Percentiles rank a stretch among this genome's conserved stretches.
phyloP scores from a whole-genome alignment of 2,329 filamentous ascomycete species.

The Sporothrix phasma region DNA sequence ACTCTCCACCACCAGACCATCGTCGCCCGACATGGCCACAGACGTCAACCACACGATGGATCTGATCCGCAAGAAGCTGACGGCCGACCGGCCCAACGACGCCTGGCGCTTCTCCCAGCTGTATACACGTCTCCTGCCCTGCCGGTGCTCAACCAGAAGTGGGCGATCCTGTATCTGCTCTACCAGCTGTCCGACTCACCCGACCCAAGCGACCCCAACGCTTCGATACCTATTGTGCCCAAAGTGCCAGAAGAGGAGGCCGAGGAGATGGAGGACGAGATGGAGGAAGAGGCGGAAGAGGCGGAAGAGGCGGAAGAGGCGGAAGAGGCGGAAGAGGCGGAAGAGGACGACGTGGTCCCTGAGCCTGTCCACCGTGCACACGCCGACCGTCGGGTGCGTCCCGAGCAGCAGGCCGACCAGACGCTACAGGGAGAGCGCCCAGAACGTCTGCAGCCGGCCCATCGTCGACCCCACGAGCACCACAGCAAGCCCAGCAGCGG shows the following conservation, averaged over 20 bases:
- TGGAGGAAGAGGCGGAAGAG: slow-evolving; percentile 17
- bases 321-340: slow-evolving; percentile 18
- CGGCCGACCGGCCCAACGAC: slow-evolving; percentile 66
- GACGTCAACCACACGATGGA: slow-evolving; percentile 89
- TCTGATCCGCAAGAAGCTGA: slow-evolving; percentile 79
- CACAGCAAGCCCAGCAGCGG: neutral
- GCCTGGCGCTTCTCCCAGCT: slow-evolving; percentile 82
- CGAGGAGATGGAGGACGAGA: slow-evolving; percentile 6
- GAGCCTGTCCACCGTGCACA: slow-evolving; percentile 19
- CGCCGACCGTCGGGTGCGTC: slow-evolving; percentile 35
- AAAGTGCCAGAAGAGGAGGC: slow-evolving; percentile 25
- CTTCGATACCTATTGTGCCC: slow-evolving; percentile 30
- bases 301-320: no score
- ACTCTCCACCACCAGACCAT: slow-evolving; percentile 20
- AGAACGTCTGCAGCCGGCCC: neutral
- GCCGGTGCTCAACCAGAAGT: slow-evolving; percentile 89
- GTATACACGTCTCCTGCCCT: slow-evolving; percentile 80
- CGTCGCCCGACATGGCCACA: slow-evolving; percentile 45
- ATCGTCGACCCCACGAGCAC: neutral
- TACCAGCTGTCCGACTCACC: slow-evolving; percentile 68
- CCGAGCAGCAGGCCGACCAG: neutral
- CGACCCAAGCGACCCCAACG: slow-evolving; percentile 39
- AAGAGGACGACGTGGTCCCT: slow-evolving; percentile 33
- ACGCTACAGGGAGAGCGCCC: neutral
- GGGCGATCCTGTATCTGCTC: slow-evolving; percentile 88